Conservation (phyloP, 2,329 filamentous ascomycete genomes). For the Exserohilum turcica region DNA sequence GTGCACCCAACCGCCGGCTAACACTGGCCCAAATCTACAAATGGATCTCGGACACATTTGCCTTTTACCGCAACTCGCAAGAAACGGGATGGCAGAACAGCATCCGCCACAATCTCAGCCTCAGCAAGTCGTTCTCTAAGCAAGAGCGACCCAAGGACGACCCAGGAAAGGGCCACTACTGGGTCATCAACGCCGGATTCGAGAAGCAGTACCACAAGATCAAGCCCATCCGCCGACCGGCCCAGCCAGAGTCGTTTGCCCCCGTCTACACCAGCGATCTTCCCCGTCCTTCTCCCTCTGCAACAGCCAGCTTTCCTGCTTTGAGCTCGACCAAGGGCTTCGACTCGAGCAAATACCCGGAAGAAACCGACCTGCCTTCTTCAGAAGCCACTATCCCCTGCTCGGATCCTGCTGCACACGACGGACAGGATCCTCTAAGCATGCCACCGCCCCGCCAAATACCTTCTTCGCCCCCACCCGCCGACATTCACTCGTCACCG, state of each 20-base stretch:
- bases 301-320: conserved; percentile 42
- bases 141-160: conserved; percentile 96
- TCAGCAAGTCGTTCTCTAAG: conserved; percentile 97
- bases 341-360: conserved; percentile 57
- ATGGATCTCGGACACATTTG: conserved; percentile 96
- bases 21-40: conserved; percentile 97
- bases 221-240: conserved; percentile 67
- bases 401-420: conserved; percentile 56
- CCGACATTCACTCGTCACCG: conserved; percentile 85
- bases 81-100: conserved; percentile 98
- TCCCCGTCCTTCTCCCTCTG: conserved; percentile 47
- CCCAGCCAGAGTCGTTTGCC: conserved; percentile 50
- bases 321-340: conserved; percentile 51
- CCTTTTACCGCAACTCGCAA: conserved; percentile 76
- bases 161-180: conserved; percentile 96
- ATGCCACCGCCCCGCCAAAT: conserved; percentile 56
- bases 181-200: conserved; percentile 88
- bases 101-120: conserved; percentile 94
- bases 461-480: conserved; percentile 71
- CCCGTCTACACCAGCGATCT: conserved; percentile 40
- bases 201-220: conserved; percentile 90
- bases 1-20: conserved; percentile 79
- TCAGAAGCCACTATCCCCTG: conserved; percentile 59
- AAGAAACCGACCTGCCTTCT: conserved; percentile 55
- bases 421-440: conserved; percentile 51